Conservation (phyloP, 768 basidiomycete species). For the Mycena haematopus region DNA sequence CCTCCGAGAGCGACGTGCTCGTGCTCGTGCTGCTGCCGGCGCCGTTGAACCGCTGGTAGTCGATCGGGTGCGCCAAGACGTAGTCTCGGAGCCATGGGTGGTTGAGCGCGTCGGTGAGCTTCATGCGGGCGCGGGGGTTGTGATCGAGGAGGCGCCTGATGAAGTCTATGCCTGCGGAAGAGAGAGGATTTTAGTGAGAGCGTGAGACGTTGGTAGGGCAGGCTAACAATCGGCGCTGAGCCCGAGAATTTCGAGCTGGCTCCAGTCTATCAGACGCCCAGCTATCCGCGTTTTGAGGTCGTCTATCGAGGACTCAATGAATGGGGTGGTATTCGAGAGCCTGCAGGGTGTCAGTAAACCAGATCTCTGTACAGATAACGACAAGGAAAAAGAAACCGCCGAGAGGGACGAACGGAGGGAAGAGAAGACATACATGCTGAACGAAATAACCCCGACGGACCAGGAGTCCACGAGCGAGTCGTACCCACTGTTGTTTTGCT, state of each 20-base stretch:
- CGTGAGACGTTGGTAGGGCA: neutral
- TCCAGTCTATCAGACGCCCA: conserved; percentile 69
- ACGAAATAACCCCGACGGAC: conserved; percentile 96
- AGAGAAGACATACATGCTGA: conserved; percentile 75
- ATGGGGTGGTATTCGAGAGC: conserved; percentile 80
- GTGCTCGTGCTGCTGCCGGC: conserved; percentile 26
- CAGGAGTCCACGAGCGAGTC: conserved; percentile 92
- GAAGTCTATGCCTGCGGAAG: conserved; percentile 64
- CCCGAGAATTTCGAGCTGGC: conserved; percentile 43
- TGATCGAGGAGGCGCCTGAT: conserved; percentile 67
- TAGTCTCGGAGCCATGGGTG: conserved; percentile 76
- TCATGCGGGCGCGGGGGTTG: conserved; percentile 73
- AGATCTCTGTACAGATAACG: no score
- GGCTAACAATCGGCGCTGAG: neutral
- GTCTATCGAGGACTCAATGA: conserved; percentile 67
- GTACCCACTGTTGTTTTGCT: conserved; percentile 73
- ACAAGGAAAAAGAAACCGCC: neutral
- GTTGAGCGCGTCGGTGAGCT: conserved; percentile 65
- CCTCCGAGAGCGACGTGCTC: conserved; percentile 31
- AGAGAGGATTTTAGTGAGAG: conserved; percentile 8
- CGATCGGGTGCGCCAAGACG: neutral
- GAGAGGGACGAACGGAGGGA: no score
- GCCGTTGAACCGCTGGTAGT: conserved; percentile 27
- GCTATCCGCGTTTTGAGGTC: conserved; percentile 69
- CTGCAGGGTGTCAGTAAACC: conserved; percentile 43